Evolutionary conservation across 495 filamentous ascomycete genomes (phyloP).

Genomic region (Aspergillus olivimuriae): DNA sequence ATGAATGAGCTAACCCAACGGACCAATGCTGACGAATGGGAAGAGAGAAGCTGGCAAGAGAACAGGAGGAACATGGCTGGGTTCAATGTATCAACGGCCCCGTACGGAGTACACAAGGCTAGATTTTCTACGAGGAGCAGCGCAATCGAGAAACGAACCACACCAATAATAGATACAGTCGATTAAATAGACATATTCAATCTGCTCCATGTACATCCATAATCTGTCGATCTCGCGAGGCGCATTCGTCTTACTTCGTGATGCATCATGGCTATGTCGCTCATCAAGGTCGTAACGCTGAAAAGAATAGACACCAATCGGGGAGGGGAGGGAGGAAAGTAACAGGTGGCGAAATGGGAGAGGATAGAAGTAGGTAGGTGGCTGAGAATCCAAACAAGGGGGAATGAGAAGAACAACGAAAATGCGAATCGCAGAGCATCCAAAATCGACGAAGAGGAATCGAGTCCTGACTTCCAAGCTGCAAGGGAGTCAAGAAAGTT

Average conservation of each 20-base stretch:
- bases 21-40: too few relatives aligned
- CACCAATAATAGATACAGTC: background rate
- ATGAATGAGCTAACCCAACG: too few relatives aligned
- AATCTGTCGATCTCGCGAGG: background rate
- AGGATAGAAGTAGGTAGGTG: background rate
- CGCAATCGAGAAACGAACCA: conserved; percentile 5
- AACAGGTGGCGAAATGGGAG: conserved; percentile 1
- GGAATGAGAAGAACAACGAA: too few relatives aligned
- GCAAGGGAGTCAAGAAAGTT: too few relatives aligned
- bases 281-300: conserved; percentile 4
- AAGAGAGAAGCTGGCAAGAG: too few relatives aligned
- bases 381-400: too few relatives aligned
- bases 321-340: background rate
- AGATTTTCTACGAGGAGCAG: conserved; percentile 4
- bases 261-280: conserved; percentile 2
- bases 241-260: conserved; percentile 1
- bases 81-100: too few relatives aligned
- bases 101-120: too few relatives aligned
- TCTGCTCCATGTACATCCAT: background rate
- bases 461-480: too few relatives aligned
- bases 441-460: too few relatives aligned
- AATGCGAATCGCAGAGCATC: too few relatives aligned
- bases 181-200: background rate
- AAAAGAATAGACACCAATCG: background rate
- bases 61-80: too few relatives aligned